These are phyloP conservation scores for Gilbertella persicaria DNA, from an alignment of 371 early-diverging fungal genomes.

Conservation along the genomic window DNA sequence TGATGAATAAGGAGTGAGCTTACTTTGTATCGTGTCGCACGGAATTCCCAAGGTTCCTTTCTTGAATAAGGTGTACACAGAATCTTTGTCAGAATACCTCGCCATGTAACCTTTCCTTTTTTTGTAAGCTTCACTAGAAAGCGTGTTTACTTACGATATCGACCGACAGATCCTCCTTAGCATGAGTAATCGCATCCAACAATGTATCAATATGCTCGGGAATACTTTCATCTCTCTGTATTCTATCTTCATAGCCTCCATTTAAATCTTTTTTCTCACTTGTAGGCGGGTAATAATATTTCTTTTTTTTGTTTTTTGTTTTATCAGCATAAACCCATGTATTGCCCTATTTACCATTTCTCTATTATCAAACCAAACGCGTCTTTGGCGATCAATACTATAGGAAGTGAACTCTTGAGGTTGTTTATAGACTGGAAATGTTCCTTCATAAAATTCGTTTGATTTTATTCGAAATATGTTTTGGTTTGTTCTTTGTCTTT, in stretches of 20 bases:
- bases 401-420: conserved; percentile 80
- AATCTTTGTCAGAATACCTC: conserved; percentile 90
- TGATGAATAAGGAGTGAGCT: conserved; percentile 1
- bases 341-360: conserved; percentile 55
- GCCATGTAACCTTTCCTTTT: conserved; percentile 46
- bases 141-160: conserved; percentile 44
- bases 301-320: conserved; percentile 36
- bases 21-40: conserved; percentile 73
- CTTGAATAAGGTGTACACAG: conserved; percentile 75
- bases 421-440: conserved; percentile 61
- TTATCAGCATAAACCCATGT: no score
- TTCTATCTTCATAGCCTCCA: conserved; percentile 61
- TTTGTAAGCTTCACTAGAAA: background rate
- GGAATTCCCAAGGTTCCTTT: conserved; percentile 80
- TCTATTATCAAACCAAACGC: conserved; percentile 64
- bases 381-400: conserved; percentile 70
- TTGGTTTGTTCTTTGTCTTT: background rate
- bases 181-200: conserved; percentile 58
- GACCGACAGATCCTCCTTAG: conserved; percentile 12
- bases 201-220: conserved; percentile 85
- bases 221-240: conserved; percentile 58
- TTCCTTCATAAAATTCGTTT: conserved; percentile 48
- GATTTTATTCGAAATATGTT: background rate
- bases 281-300: conserved; percentile 70
- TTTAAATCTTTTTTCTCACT: conserved; percentile 49